Percentiles rank a stretch among this genome's conserved stretches.
phyloP scores from a whole-genome alignment of 345 rosid genomes.

The Anacardium occidentale region DNA sequence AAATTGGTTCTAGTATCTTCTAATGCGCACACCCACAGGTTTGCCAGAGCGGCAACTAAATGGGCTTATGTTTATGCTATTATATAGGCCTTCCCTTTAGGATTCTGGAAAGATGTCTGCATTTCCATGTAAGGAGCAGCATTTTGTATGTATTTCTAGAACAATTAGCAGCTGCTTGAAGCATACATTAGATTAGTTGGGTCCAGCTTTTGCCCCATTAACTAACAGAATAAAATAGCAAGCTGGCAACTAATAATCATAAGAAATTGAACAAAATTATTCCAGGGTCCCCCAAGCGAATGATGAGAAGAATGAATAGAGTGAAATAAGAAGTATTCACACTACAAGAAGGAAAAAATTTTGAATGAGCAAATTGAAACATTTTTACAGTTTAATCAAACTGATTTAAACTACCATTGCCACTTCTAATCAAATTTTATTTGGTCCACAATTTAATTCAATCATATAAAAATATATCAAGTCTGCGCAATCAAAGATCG shows the following conservation, averaged over 20 bases:
- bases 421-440: too few species aligned
- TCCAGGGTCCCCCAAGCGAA: not conserved
- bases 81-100: not conserved
- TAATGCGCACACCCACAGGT: not conserved
- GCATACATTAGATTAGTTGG: not conserved
- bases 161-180: not conserved
- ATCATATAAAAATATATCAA: too few species aligned
- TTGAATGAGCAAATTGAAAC: not conserved
- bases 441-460: too few species aligned
- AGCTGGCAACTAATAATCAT: not conserved
- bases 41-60: not conserved
- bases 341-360: not conserved
- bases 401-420: too few species aligned
- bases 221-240: not conserved
- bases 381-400: too few species aligned
- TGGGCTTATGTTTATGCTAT: not conserved
- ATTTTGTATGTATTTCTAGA: not conserved
- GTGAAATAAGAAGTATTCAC: not conserved
- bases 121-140: not conserved
- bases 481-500: too few species aligned
- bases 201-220: not conserved
- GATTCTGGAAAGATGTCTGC: constrained; percentile 4
- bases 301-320: not conserved
- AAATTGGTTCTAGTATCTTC: not conserved
- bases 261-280: not conserved